A percentile compares a stretch with the other conserved stretches of the same genome.
phyloP scores from a whole-genome alignment of 208 protist species.

The Jaenimonas drosophilae region DNA sequence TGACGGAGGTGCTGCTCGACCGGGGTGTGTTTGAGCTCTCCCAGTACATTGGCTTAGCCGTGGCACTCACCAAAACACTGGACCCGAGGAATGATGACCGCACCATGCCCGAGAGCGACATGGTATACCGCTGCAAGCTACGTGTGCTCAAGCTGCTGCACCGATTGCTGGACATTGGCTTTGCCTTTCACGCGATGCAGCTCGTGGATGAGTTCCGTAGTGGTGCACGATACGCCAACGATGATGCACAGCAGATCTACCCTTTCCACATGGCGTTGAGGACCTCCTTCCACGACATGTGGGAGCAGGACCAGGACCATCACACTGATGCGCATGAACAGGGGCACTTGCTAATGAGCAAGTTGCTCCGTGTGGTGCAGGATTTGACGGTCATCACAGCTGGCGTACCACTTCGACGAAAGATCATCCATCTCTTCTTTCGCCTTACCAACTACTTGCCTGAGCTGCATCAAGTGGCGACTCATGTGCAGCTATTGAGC shows the following conservation, averaged over 20 bases:
- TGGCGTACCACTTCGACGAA: slow-evolving; percentile 20
- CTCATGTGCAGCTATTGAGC: slow-evolving; percentile 32
- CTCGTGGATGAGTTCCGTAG: slow-evolving; percentile 29
- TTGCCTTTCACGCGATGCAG: slow-evolving; percentile 13
- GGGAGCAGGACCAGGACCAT: too few relatives aligned
- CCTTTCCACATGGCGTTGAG: too few relatives aligned
- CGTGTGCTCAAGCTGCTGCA: slow-evolving; percentile 21
- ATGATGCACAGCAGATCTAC: too few relatives aligned
- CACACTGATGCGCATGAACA: background rate
- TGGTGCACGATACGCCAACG: too few relatives aligned
- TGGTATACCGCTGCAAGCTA: slow-evolving; percentile 28
- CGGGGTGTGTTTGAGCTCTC: slow-evolving; percentile 17
- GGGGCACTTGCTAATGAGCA: slow-evolving; percentile 9
- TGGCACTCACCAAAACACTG: slow-evolving; percentile 14
- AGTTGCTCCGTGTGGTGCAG: slow-evolving; percentile 21
- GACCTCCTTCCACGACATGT: too few relatives aligned
- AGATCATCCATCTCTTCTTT: slow-evolving; percentile 22
- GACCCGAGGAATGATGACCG: slow-evolving; percentile 15
- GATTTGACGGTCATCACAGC: slow-evolving; percentile 13
- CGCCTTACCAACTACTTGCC: slow-evolving; percentile 21
- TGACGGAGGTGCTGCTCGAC: slow-evolving; percentile 23
- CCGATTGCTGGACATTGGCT: slow-evolving; percentile 17
- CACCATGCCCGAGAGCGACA: slow-evolving; percentile 13
- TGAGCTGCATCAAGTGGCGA: slow-evolving; percentile 17
- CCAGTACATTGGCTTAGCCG: slow-evolving; percentile 19